Conservation (phyloP, 176 grass and related monocot genomes). For the Oryza officinalis region DNA sequence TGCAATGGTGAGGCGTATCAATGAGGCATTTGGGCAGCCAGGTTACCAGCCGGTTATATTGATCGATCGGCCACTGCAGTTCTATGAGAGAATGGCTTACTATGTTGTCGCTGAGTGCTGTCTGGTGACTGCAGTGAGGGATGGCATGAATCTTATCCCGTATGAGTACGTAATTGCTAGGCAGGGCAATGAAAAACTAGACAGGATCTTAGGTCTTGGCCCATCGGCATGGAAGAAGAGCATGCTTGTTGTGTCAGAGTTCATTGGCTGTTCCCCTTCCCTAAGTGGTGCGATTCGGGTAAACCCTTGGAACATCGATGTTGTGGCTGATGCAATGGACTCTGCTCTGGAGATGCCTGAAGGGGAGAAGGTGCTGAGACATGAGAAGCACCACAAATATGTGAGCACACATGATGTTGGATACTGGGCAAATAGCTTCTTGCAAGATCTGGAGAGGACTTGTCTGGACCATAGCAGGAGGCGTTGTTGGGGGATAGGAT, state of each 20-base stretch:
- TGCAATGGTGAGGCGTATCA: slow-evolving; percentile 85
- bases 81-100: slow-evolving; percentile 95
- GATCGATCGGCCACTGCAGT: slow-evolving; percentile 74
- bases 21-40: slow-evolving; percentile 69
- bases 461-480: slow-evolving; percentile 73
- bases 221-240: slow-evolving; percentile 66
- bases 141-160: slow-evolving; percentile 96
- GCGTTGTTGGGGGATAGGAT: slow-evolving; percentile 92
- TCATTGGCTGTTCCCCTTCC: slow-evolving; percentile 91
- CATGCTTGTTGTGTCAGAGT: slow-evolving; percentile 86
- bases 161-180: slow-evolving; percentile 92
- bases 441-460: slow-evolving; percentile 82
- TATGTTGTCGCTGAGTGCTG: slow-evolving; percentile 87
- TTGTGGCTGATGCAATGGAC: slow-evolving; percentile 87
- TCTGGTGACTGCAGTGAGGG: slow-evolving; percentile 89
- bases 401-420: slow-evolving; percentile 91
- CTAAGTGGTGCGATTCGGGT: slow-evolving; percentile 80
- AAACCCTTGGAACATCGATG: slow-evolving; percentile 94
- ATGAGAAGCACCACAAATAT: slow-evolving; percentile 87
- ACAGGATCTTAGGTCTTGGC: slow-evolving; percentile 59
- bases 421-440: slow-evolving; percentile 94
- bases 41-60: slow-evolving; percentile 80
- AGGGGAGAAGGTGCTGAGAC: slow-evolving; percentile 71
- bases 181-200: slow-evolving; percentile 73
- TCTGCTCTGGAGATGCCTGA: slow-evolving; percentile 73